Evolutionary conservation across 225 moss, liverwort and hornwort genomes (phyloP).

Genomic region (Sphagnum tenellum): DNA sequence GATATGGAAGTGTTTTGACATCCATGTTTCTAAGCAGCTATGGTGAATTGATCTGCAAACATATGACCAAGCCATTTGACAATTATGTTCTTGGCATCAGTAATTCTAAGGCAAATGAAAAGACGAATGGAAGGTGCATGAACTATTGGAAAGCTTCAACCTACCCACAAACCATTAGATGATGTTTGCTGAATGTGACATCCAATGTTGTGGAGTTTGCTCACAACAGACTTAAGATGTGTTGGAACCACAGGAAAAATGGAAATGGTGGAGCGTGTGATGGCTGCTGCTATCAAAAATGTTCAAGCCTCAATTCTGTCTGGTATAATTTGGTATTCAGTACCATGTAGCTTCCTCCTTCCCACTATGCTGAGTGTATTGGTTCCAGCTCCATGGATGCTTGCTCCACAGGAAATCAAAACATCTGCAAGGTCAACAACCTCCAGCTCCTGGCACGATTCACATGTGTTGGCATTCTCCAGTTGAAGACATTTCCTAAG

Average conservation of each 20-base stretch:
- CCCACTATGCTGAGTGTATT: conserved; percentile 63
- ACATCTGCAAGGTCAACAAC: conserved; percentile 87
- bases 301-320: conserved; percentile 95
- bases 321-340: conserved; percentile 80
- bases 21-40: conserved; percentile 39
- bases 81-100: neutral
- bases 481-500: too few relatives aligned
- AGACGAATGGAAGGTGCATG: neutral
- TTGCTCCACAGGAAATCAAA: conserved; percentile 87
- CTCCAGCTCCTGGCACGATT: conserved; percentile 67
- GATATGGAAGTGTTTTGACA: conserved; percentile 75
- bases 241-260: conserved; percentile 72
- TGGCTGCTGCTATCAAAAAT: conserved; percentile 87
- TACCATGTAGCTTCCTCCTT: conserved; percentile 60
- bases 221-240: conserved; percentile 67
- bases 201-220: conserved; percentile 65
- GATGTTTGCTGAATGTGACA: conserved; percentile 69
- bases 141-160: neutral
- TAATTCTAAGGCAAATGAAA: too few relatives aligned
- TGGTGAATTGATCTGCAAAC: conserved; percentile 65
- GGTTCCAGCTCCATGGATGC: conserved; percentile 73
- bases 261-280: conserved; percentile 82
- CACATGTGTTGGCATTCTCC: too few relatives aligned
- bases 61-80: neutral
- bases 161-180: conserved; percentile 59